phyloP scores from a whole-genome alignment of 805 yeast species.

The Cyberlindnera meyerae region DNA sequence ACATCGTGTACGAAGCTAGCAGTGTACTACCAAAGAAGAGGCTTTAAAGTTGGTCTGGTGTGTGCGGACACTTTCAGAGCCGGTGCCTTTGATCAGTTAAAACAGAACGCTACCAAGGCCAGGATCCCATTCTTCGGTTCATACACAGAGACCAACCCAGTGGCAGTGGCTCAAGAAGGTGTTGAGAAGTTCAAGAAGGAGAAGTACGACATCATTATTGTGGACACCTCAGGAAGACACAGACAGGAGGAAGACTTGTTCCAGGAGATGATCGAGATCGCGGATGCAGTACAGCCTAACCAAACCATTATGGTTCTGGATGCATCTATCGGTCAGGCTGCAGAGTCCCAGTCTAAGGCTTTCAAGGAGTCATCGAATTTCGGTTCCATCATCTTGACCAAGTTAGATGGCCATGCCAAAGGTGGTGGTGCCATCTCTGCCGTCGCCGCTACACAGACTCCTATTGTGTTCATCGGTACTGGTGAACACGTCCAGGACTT shows the following conservation, averaged over 20 bases:
- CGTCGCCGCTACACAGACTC: constrained; percentile 94
- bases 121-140: constrained; percentile 93
- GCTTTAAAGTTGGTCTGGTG: constrained; percentile 91
- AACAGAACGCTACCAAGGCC: constrained; percentile 95
- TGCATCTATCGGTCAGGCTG: constrained; percentile 98
- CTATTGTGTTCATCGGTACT: constrained; percentile 93
- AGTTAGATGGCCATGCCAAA: constrained; percentile 98
- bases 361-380: constrained; percentile 90
- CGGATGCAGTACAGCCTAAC: constrained; percentile 82
- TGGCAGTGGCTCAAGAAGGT: constrained; percentile 85
- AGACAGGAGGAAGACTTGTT: constrained; percentile 89
- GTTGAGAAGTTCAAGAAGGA: constrained; percentile 87
- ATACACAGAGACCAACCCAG: constrained; percentile 94
- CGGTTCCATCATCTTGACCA: constrained; percentile 91
- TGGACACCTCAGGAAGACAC: constrained; percentile 97
- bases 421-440: constrained; percentile 99
- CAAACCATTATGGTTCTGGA: constrained; percentile 97
- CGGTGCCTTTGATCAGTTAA: constrained; percentile 97
- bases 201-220: constrained; percentile 87
- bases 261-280: constrained; percentile 91
- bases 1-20: constrained; percentile 97
- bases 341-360: constrained; percentile 90
- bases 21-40: constrained; percentile 87
- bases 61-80: constrained; percentile 99
- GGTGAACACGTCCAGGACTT: constrained; percentile 95